Evolutionary conservation across 208 protist genomes (phyloP).

Genomic region (Leishmania martiniquensis): DNA sequence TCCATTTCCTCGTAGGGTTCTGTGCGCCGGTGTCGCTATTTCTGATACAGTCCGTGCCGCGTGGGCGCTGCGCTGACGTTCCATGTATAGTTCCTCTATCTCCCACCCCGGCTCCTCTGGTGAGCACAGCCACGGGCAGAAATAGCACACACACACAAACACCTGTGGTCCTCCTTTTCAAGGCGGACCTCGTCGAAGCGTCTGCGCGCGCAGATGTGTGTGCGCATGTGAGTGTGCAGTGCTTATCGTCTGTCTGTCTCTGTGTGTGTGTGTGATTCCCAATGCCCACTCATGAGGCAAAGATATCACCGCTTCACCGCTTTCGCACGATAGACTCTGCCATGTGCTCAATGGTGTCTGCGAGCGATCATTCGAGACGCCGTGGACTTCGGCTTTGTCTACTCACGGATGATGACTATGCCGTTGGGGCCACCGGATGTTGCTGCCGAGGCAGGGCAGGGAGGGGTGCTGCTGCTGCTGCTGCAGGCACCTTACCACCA

Average conservation of each 20-base stretch:
- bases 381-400: neutral
- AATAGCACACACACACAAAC: neutral
- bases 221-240: neutral
- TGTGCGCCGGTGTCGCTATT: no score
- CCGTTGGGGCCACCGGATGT: neutral
- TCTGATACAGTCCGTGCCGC: neutral
- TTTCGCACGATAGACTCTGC: neutral
- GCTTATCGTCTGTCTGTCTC: no score
- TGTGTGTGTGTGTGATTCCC: neutral
- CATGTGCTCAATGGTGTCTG: neutral
- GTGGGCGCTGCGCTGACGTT: neutral
- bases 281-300: neutral
- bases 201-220: no score
- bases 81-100: neutral
- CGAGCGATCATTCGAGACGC: neutral
- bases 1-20: conserved; percentile 8
- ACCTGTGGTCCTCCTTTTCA: neutral
- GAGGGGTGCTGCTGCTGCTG: no score
- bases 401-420: neutral
- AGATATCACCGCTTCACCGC: neutral
- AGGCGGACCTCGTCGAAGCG: neutral
- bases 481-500: neutral
- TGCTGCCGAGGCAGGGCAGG: neutral
- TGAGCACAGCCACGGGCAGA: conserved; percentile 3
- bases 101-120: neutral